phyloP scores from a whole-genome alignment of 192 early-diverging fungal genomes.

The Mortierella claussenii region DNA sequence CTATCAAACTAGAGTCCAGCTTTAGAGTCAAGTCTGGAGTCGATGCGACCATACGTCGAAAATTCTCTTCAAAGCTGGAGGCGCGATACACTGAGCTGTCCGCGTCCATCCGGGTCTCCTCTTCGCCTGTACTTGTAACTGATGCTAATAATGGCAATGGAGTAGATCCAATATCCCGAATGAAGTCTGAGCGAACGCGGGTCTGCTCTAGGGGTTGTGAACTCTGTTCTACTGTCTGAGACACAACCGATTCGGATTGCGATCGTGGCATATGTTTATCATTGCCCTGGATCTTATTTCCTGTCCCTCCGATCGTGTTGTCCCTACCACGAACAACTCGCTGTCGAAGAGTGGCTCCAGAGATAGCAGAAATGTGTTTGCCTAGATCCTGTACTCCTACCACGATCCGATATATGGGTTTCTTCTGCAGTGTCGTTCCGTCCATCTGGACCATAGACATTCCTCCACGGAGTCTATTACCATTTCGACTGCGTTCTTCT shows the following conservation, averaged over 20 bases:
- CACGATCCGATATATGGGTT: slow-evolving; percentile 38
- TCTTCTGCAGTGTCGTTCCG: slow-evolving; percentile 11
- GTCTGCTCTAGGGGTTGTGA: not conserved
- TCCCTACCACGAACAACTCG: not conserved
- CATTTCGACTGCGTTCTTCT: slow-evolving; percentile 13
- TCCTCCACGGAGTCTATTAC: slow-evolving; percentile 8
- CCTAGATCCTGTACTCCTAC: slow-evolving; percentile 31
- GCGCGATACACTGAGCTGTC: not conserved
- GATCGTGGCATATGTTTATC: not conserved
- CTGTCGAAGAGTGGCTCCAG: slow-evolving; percentile 7
- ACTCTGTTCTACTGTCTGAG: not conserved
- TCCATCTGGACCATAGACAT: slow-evolving; percentile 4
- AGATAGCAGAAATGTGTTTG: not conserved
- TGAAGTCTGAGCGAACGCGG: slow-evolving; percentile 27
- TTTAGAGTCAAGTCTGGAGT: not conserved
- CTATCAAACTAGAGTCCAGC: too few relatives aligned
- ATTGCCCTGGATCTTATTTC: too few relatives aligned
- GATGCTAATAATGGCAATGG: not conserved
- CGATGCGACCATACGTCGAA: not conserved
- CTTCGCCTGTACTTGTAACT: not conserved
- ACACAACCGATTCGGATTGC: not conserved
- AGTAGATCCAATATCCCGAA: slow-evolving; percentile 38
- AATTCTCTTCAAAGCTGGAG: not conserved
- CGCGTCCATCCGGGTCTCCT: not conserved
- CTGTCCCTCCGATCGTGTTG: not conserved